Evolutionary conservation across 768 basidiomycete genomes (phyloP).

Genomic region (Clitopilus hobsonii): DNA sequence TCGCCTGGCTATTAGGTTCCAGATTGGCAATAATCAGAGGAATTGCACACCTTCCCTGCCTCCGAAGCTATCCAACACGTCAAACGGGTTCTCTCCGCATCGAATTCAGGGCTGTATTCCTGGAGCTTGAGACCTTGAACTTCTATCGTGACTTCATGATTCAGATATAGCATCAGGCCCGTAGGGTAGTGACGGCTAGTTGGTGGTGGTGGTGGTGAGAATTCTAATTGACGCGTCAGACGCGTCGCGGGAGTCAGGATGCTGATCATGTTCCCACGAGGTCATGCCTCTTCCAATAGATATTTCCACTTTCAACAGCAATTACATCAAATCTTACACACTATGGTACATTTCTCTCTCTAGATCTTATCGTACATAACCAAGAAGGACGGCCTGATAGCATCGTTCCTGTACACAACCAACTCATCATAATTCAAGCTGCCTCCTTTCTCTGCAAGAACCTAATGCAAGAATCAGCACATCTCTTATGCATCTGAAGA

Average conservation of each 20-base stretch:
- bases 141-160: no score
- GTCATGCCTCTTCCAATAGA: no score
- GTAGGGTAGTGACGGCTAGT: no score
- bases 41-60: constrained; percentile 4
- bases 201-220: no score
- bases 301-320: no score
- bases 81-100: neutral
- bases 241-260: no score
- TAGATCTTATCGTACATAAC: constrained; percentile 56
- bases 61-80: constrained; percentile 10
- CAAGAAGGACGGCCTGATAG: constrained; percentile 67
- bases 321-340: neutral
- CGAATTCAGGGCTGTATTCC: neutral
- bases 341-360: neutral
- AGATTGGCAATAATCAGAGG: neutral
- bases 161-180: no score
- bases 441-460: constrained; percentile 64
- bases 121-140: neutral
- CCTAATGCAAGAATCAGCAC: constrained; percentile 29
- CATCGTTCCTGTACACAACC: constrained; percentile 67
- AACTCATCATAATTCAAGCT: constrained; percentile 69
- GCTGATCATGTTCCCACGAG: neutral
- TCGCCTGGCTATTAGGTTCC: no score
- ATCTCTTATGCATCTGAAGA: neutral
- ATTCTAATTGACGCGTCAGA: no score